Percentiles rank a stretch among this genome's conserved stretches.
Evolutionary conservation across 2,329 filamentous ascomycete genomes (phyloP).

Genomic region (Fusarium sp.): DNA sequence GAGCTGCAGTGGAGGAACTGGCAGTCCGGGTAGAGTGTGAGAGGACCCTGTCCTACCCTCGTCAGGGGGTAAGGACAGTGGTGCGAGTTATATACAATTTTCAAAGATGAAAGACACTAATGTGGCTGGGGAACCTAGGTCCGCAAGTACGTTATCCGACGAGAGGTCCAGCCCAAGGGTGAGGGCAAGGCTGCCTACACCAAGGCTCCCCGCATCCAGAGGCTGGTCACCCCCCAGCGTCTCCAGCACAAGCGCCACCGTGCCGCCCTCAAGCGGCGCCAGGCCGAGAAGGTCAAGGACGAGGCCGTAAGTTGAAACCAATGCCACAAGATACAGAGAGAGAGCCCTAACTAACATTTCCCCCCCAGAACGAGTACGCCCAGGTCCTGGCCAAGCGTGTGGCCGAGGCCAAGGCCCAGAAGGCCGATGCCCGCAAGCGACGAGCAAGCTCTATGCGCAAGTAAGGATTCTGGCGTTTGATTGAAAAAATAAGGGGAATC

Average conservation of each 20-base stretch:
- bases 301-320: slow-evolving; percentile 80
- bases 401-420: slow-evolving; percentile 91
- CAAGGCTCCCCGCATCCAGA: slow-evolving; percentile 99
- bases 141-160: slow-evolving; percentile 99
- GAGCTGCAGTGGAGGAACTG: slow-evolving; percentile 55
- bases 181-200: slow-evolving; percentile 98
- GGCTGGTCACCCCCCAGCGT: slow-evolving; percentile 98
- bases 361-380: slow-evolving; percentile 87
- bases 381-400: slow-evolving; percentile 97
- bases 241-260: slow-evolving; percentile 99
- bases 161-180: slow-evolving; percentile 95
- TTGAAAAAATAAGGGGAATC: slow-evolving; percentile 48
- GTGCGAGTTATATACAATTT: slow-evolving; percentile 38
- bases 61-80: slow-evolving; percentile 21
- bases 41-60: slow-evolving; percentile 48
- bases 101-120: slow-evolving; percentile 48
- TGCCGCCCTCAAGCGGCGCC: slow-evolving; percentile 97
- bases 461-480: slow-evolving; percentile 61
- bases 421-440: slow-evolving; percentile 95
- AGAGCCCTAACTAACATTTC: neutral
- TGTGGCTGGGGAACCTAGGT: slow-evolving; percentile 65
- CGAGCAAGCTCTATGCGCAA: slow-evolving; percentile 95
- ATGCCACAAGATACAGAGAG: fast-evolving
- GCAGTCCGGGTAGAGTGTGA: slow-evolving; percentile 68
- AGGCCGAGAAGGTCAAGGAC: slow-evolving; percentile 96